Percentiles rank a stretch among this genome's conserved stretches.
phyloP scores from a whole-genome alignment of 768 basidiomycete species.

The Floccularia luteovirens region DNA sequence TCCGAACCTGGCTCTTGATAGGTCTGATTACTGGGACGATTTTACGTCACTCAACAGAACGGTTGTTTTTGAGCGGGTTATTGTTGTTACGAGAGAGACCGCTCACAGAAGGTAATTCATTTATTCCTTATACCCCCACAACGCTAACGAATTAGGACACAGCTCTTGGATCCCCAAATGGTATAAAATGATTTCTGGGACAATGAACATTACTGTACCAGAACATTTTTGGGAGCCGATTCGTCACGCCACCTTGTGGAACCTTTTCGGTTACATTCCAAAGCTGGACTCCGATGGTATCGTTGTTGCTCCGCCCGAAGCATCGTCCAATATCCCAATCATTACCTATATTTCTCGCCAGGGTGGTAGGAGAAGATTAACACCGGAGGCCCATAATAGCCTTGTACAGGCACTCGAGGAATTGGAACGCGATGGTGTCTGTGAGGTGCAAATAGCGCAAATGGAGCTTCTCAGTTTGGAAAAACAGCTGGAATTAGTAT shows the following conservation, averaged over 20 bases:
- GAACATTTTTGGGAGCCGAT: background rate
- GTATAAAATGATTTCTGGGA: background rate
- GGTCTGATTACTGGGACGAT: slow-evolving; percentile 54
- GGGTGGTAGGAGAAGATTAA: slow-evolving; percentile 8
- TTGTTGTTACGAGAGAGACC: slow-evolving; percentile 55
- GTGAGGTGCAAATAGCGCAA: slow-evolving; percentile 11
- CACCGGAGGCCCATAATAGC: slow-evolving; percentile 11
- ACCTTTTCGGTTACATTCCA: background rate
- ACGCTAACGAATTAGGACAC: no score
- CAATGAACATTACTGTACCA: background rate
- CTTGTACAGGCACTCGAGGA: slow-evolving; percentile 13
- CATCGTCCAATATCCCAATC: background rate
- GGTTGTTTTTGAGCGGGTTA: slow-evolving; percentile 52
- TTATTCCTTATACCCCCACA: background rate
- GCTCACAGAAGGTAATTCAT: slow-evolving; percentile 31
- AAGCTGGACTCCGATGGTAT: background rate
- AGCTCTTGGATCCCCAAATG: background rate
- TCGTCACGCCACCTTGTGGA: background rate
- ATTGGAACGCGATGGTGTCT: slow-evolving; percentile 14
- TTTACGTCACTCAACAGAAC: slow-evolving; percentile 35
- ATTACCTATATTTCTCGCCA: slow-evolving; percentile 4
- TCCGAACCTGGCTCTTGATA: slow-evolving; percentile 51
- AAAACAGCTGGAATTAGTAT: slow-evolving; percentile 13
- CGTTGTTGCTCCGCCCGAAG: background rate
- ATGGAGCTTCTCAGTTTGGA: slow-evolving; percentile 13